Base-by-base conservation (phyloP, 2,329 filamentous ascomycete species). In the Aspergillus ustus region DNA sequence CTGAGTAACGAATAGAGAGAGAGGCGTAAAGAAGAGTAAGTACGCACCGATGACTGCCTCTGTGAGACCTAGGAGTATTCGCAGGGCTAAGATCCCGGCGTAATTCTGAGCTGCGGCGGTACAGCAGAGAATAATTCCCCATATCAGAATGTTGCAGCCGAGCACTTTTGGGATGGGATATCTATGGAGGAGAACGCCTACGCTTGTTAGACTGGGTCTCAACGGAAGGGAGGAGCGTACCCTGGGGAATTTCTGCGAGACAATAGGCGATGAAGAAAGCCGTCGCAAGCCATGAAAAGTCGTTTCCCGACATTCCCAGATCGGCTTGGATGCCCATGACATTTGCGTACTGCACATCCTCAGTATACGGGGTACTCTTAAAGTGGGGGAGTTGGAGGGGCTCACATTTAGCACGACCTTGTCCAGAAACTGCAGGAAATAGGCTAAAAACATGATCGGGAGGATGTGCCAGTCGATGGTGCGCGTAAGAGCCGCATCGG, bases 271-370 rank as follows among this genome's bases (percentile, higher is more conserved):
- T 85, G 67, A 87, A 90, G 67, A 89, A 85, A 29, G 85, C 83
- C 0, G 86, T 88, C 2, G 86, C 85, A 19, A 86, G 73, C 73
- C 87, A 87, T 52, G 84, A 85, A 71, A 89, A 89, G 52, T 89
- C 81, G 62, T 89, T 88, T 19, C 83, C 84, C 13, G 74, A 71
- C 52, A 90, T 79, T 0, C 82, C 76, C 7, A 87, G 78, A 60
- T 88, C 85, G 54, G 80, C 73, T 22, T 74, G 77, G 7, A 91
- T 71, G 3, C 87, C 86, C 87, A 90, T 90, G 55, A 90, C 86
- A 62, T 84, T 85, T 19, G 86, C 86, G 69, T 90, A 90, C 83
- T 88, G 34, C 34, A 40, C 3, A 25, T 25, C 8, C 34, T 40
- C 6, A 40, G 2, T 5, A 40, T 25, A 25, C 25, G 25, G 25